phyloP scores from a whole-genome alignment of 768 basidiomycete genomes.

The Macrolepiota dolichaula region DNA sequence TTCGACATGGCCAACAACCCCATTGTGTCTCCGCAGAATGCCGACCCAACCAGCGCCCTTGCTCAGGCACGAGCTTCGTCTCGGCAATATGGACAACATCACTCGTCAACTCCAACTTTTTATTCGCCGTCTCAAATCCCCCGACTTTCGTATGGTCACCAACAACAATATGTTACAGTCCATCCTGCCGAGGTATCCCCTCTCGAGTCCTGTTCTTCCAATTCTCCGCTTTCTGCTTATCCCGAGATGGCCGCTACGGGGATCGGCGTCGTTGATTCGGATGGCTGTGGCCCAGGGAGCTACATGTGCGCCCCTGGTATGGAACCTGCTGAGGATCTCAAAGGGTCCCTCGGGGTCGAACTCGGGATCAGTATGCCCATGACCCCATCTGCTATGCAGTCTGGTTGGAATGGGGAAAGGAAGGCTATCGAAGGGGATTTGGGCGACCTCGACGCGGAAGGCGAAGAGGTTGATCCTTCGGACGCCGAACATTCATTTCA shows the following conservation, averaged over 20 bases:
- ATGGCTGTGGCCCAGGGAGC: neutral
- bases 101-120: conserved; percentile 10
- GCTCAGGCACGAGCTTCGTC: conserved; percentile 11
- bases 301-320: conserved; percentile 1
- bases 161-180: conserved; percentile 15
- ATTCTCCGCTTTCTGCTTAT: conserved; percentile 9
- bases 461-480: conserved; percentile 9
- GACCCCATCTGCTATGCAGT: neutral
- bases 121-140: neutral
- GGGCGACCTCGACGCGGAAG: conserved; percentile 17
- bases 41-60: neutral
- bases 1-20: conserved; percentile 1
- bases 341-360: conserved; percentile 1
- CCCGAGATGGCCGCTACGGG: neutral
- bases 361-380: neutral
- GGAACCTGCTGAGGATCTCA: neutral
- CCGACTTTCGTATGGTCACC: conserved; percentile 4
- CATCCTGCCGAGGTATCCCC: conserved; percentile 26
- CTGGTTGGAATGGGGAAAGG: conserved; percentile 1
- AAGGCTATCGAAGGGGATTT: neutral
- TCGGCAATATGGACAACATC: conserved; percentile 14
- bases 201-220: conserved; percentile 19
- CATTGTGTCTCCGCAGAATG: conserved; percentile 5
- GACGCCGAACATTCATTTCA: conserved; percentile 2
- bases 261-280: neutral